Evolutionary conservation across 2,329 filamentous ascomycete genomes (phyloP).

Genomic region (Pestalotiopsis sp.): DNA sequence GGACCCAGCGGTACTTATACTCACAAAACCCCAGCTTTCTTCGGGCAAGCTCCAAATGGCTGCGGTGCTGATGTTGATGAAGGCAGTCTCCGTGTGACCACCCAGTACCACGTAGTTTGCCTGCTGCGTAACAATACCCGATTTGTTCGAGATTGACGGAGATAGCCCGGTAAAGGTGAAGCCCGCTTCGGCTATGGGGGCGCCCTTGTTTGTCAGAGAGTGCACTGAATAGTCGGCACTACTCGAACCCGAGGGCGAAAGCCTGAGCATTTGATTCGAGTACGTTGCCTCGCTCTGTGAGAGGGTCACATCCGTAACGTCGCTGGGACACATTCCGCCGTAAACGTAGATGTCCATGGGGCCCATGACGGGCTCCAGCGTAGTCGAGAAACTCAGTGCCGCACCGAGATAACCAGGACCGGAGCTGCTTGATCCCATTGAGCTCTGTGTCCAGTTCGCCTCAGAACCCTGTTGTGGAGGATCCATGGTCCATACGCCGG

Average conservation of each 20-base stretch:
- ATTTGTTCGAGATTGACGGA: constrained; percentile 68
- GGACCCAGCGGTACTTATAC: constrained; percentile 48
- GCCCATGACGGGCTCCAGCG: constrained; percentile 51
- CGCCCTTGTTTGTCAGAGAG: constrained; percentile 52
- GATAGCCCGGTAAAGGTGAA: constrained; percentile 77
- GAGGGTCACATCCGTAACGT: constrained; percentile 38
- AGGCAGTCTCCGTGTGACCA: constrained; percentile 79
- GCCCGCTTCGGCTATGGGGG: constrained; percentile 78
- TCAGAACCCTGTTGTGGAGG: constrained; percentile 40
- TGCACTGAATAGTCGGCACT: constrained; percentile 35
- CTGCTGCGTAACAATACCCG: constrained; percentile 67
- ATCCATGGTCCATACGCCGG: constrained; percentile 68
- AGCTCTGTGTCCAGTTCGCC: constrained; percentile 41
- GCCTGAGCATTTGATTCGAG: constrained; percentile 73
- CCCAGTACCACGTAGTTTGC: constrained; percentile 80
- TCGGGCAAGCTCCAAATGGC: constrained; percentile 86
- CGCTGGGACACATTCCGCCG: constrained; percentile 84
- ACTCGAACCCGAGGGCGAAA: constrained; percentile 48
- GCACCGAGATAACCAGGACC: constrained; percentile 53
- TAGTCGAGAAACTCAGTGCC: constrained; percentile 67
- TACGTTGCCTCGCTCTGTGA: constrained; percentile 76
- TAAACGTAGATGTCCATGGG: constrained; percentile 70
- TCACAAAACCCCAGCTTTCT: constrained; percentile 80
- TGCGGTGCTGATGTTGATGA: constrained; percentile 92
- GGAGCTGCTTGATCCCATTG: constrained; percentile 23